phyloP scores from a whole-genome alignment of 2,329 filamentous ascomycete species.

The Microsporum ferrugineum region DNA sequence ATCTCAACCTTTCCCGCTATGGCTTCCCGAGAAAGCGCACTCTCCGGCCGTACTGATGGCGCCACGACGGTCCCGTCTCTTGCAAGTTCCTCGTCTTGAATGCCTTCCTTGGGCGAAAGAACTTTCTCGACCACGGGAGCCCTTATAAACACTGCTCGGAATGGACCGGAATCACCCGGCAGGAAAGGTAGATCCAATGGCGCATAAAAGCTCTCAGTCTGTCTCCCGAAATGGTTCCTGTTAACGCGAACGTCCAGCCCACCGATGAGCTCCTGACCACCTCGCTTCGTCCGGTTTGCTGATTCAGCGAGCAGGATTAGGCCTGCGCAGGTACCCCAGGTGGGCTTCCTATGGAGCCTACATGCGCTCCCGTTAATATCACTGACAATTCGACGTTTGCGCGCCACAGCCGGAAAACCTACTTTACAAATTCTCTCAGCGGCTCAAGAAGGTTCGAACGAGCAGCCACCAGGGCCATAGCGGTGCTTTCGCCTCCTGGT shows the following conservation, averaged over 20 bases:
- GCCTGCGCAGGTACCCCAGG: slow-evolving; percentile 94
- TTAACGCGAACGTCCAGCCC: slow-evolving; percentile 84
- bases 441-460: slow-evolving; percentile 73
- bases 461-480: slow-evolving; percentile 77
- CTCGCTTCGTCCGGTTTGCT: slow-evolving; percentile 78
- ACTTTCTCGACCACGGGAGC: slow-evolving; percentile 86
- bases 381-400: slow-evolving; percentile 1
- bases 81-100: slow-evolving; percentile 41
- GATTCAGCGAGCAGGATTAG: slow-evolving; percentile 81
- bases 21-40: slow-evolving; percentile 33
- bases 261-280: slow-evolving; percentile 85
- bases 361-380: slow-evolving; percentile 11
- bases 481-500: slow-evolving; percentile 89
- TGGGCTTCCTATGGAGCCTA: slow-evolving; percentile 64
- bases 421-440: slow-evolving; percentile 84
- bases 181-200: slow-evolving; percentile 64
- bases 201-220: slow-evolving; percentile 81
- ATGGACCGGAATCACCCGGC: slow-evolving; percentile 37
- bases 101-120: slow-evolving; percentile 42
- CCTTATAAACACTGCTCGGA: slow-evolving; percentile 81
- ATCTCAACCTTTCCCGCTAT: slow-evolving; percentile 45
- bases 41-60: slow-evolving; percentile 41
- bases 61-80: slow-evolving; percentile 46
- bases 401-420: slow-evolving; percentile 20
- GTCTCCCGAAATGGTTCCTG: slow-evolving; percentile 87